These are phyloP conservation scores for Exophiala sideris DNA, from an alignment of 2,329 filamentous ascomycete genomes.

Conservation along the genomic window DNA sequence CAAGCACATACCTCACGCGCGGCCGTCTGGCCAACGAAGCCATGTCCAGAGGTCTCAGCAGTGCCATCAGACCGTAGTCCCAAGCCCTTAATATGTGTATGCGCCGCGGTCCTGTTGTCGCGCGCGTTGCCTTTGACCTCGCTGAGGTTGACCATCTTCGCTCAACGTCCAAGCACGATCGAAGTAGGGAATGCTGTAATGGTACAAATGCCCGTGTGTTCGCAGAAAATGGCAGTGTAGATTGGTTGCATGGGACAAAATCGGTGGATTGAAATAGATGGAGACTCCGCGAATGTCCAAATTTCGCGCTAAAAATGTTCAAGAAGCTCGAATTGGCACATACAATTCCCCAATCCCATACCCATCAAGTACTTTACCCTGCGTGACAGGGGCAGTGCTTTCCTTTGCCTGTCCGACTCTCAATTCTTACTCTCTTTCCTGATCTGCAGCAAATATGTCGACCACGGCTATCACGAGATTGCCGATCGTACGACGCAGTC, in stretches of 20 bases:
- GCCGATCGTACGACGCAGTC: constrained; percentile 21
- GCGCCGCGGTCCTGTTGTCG: constrained; percentile 92
- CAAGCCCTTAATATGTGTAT: constrained; percentile 96
- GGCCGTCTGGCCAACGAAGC: constrained; percentile 83
- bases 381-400: not conserved
- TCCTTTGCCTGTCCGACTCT: not conserved
- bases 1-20: constrained; percentile 72
- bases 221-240: not conserved
- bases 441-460: not conserved
- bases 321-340: constrained; percentile 6
- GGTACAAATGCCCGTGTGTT: not conserved
- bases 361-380: not conserved
- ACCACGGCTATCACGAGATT: constrained; percentile 19
- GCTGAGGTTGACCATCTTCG: constrained; percentile 78
- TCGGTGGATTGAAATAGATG: not conserved
- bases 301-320: constrained; percentile 13
- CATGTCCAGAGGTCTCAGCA: constrained; percentile 73
- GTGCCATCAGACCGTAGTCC: constrained; percentile 82
- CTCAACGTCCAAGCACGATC: not conserved
- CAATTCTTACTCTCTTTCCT: not conserved
- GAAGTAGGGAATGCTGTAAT: not conserved
- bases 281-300: not conserved
- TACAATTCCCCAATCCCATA: not conserved
- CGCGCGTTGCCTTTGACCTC: constrained; percentile 92
- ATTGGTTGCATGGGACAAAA: not conserved